Conservation (phyloP, 768 basidiomycete species). For the Panaeolus cyanescens region DNA sequence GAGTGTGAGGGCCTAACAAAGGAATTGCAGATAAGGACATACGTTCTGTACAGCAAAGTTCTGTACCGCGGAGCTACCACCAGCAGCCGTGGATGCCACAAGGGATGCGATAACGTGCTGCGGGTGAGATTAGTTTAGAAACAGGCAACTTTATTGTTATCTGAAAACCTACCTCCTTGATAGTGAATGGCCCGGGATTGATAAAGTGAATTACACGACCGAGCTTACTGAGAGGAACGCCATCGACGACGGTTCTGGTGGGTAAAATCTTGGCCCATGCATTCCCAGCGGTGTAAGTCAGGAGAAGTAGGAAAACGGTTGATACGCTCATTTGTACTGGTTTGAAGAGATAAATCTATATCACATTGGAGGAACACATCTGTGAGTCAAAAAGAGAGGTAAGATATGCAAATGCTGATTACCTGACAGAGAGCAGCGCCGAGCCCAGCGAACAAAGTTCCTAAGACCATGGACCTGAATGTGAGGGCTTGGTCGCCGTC, state of each 20-base stretch:
- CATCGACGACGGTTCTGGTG: conserved; percentile 39
- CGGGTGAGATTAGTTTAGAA: neutral
- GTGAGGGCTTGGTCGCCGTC: conserved; percentile 58
- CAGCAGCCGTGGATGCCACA: conserved; percentile 57
- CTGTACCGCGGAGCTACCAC: conserved; percentile 52
- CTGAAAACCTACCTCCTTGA: conserved; percentile 53
- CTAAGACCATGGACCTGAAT: conserved; percentile 56
- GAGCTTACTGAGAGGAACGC: conserved; percentile 42
- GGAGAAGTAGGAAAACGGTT: conserved; percentile 56
- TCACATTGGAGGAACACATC: conserved; percentile 2
- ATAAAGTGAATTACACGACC: conserved; percentile 45
- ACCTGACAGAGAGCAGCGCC: conserved; percentile 63
- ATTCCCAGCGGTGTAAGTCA: conserved; percentile 52
- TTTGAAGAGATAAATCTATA: conserved; percentile 63
- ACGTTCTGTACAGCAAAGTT: conserved; percentile 67
- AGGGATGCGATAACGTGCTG: conserved; percentile 62
- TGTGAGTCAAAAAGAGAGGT: conserved; percentile 1
- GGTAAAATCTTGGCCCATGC: conserved; percentile 53
- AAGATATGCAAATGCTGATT: conserved; percentile 11
- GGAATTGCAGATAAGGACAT: conserved; percentile 1
- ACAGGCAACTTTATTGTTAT: neutral
- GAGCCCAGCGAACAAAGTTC: conserved; percentile 56
- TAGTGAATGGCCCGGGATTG: conserved; percentile 56
- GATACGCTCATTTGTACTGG: conserved; percentile 54
- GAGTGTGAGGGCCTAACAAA: neutral